Percentiles rank a stretch among this genome's conserved stretches.
Evolutionary conservation across 495 filamentous ascomycete genomes (phyloP).

Genomic region (Aspergillus leporis): DNA sequence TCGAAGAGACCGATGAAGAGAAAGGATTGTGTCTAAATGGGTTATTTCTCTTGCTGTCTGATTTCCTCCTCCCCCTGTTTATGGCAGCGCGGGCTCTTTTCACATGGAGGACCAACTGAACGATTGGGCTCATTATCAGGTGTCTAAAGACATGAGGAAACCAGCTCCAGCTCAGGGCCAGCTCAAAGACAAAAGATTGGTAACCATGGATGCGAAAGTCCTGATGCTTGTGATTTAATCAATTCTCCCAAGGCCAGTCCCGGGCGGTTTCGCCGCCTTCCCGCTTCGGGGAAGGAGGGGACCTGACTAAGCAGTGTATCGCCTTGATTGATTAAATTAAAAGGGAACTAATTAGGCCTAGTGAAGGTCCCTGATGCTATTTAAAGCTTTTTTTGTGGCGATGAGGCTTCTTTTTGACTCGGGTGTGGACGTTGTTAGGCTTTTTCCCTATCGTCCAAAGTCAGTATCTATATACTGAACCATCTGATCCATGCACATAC

Average conservation of each 20-base stretch:
- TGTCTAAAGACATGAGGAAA: constrained; percentile 27
- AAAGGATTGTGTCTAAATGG: constrained; percentile 21
- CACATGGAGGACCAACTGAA: constrained; percentile 34
- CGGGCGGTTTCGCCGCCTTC: constrained; percentile 3
- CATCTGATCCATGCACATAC: no score
- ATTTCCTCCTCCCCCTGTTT: constrained; percentile 32
- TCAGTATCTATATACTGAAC: no score
- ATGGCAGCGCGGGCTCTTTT: constrained; percentile 39
- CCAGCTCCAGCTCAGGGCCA: constrained; percentile 29
- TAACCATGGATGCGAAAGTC: constrained; percentile 1
- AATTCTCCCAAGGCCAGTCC: constrained; percentile 1
- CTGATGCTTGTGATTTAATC: constrained; percentile 6
- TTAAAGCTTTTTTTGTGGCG: background rate
- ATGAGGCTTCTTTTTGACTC: background rate
- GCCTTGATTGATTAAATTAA: background rate
- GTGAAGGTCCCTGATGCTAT: background rate
- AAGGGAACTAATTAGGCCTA: background rate
- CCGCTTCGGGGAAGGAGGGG: background rate
- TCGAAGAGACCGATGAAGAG: constrained; percentile 23
- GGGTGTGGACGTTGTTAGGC: no score
- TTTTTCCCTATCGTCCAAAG: no score
- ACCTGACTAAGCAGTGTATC: constrained; percentile 9
- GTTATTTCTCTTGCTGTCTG: constrained; percentile 26
- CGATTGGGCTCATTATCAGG: constrained; percentile 41
- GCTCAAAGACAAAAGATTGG: constrained; percentile 4